Evolutionary conservation across 345 rosid species (phyloP).

Genomic region (Ceriops tagal): DNA sequence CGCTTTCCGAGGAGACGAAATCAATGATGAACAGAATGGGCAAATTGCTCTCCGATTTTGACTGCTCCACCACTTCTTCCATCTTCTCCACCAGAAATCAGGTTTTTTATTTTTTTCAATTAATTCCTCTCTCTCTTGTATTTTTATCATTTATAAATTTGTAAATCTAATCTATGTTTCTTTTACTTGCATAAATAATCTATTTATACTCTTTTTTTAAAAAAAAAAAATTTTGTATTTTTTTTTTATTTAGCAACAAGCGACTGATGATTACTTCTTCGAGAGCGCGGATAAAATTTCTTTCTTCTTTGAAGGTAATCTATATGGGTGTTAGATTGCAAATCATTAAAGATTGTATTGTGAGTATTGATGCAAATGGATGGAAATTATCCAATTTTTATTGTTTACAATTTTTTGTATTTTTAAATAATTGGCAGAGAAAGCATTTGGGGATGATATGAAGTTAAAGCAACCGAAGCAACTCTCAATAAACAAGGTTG

Average conservation of each 20-base stretch:
- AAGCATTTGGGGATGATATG: slow-evolving; percentile 83
- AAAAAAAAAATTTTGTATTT: background rate
- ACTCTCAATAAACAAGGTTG: slow-evolving; percentile 92
- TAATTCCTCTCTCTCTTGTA: background rate
- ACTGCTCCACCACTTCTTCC: slow-evolving; percentile 50
- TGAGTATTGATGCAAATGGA: no score
- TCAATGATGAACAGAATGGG: slow-evolving; percentile 68
- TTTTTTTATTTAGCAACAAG: slow-evolving; percentile 33
- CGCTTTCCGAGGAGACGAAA: slow-evolving; percentile 53
- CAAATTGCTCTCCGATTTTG: slow-evolving; percentile 57
- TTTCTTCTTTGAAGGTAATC: slow-evolving; percentile 89
- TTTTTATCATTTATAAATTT: no score
- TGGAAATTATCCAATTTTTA: no score
- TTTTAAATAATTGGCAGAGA: slow-evolving; percentile 47
- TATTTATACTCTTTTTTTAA: no score
- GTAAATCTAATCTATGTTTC: no score
- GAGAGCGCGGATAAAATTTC: slow-evolving; percentile 85
- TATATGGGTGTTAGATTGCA: no score
- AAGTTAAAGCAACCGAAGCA: slow-evolving; percentile 74
- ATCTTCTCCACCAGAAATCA: slow-evolving; percentile 90
- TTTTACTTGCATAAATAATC: no score
- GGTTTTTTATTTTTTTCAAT: slow-evolving; percentile 27
- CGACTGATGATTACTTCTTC: slow-evolving; percentile 74
- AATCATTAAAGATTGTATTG: no score
- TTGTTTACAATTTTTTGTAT: no score